Conservation (phyloP, 1,284 basidiomycete genomes). For the Boletus calvinii region DNA sequence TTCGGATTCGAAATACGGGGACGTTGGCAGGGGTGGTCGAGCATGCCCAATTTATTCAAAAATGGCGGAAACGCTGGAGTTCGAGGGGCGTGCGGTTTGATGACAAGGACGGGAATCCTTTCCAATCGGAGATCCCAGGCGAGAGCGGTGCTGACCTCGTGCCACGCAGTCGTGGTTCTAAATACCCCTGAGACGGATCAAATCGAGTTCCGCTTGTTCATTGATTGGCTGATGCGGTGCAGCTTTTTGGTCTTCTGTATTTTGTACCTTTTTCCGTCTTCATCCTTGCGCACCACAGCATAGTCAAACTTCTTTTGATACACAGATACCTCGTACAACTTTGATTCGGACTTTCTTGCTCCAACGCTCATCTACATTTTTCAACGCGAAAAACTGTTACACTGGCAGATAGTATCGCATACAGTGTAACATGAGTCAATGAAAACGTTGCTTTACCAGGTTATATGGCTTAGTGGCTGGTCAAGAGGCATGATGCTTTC, state of each 20-base stretch:
- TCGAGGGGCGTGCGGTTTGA: slow-evolving; percentile 38
- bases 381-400: neutral
- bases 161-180: neutral
- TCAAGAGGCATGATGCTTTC: too few relatives aligned
- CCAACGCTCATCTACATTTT: neutral
- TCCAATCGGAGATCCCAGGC: slow-evolving; percentile 23
- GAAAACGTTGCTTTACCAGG: too few relatives aligned
- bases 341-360: neutral
- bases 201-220: neutral
- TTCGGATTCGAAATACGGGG: slow-evolving; percentile 42
- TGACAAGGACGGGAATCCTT: slow-evolving; percentile 39
- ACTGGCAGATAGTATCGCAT: neutral
- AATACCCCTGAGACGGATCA: slow-evolving; percentile 1
- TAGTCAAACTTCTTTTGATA: neutral
- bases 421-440: too few relatives aligned
- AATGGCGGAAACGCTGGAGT: slow-evolving; percentile 39
- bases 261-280: neutral
- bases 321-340: neutral
- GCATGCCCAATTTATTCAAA: slow-evolving; percentile 33
- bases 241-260: neutral
- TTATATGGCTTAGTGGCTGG: too few relatives aligned
- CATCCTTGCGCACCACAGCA: neutral
- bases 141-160: neutral
- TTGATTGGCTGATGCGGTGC: neutral
- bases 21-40: slow-evolving; percentile 36